These are phyloP conservation scores for Fusarium torreyae DNA, from an alignment of 2,329 filamentous ascomycete species.

Conservation along the genomic window DNA sequence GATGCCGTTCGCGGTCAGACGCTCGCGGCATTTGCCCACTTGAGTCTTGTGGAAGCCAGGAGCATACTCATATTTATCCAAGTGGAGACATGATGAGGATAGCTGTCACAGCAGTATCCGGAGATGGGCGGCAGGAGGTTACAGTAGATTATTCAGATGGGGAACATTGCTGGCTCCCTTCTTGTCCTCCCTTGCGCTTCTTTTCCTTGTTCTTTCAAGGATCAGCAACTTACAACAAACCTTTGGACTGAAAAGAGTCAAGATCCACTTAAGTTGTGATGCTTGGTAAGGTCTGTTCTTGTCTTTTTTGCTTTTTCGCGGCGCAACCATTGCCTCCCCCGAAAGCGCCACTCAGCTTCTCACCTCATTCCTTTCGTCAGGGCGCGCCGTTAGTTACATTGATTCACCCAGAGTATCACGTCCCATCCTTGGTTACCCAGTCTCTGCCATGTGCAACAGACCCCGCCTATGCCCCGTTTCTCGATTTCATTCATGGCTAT, in stretches of 20 bases:
- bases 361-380: constrained; percentile 47
- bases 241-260: constrained; percentile 39
- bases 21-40: constrained; percentile 40
- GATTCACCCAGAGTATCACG: constrained; percentile 36
- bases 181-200: constrained; percentile 38
- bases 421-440: constrained; percentile 29
- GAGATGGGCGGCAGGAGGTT: constrained; percentile 26
- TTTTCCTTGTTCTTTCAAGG: constrained; percentile 26
- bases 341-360: constrained; percentile 44
- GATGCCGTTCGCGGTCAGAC: constrained; percentile 19
- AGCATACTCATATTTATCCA: constrained; percentile 13
- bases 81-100: constrained; percentile 21
- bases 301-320: constrained; percentile 48
- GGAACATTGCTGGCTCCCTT: constrained; percentile 21
- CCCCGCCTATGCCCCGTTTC: constrained; percentile 40
- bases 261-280: constrained; percentile 38
- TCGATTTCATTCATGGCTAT: constrained; percentile 32
- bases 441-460: constrained; percentile 46
- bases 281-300: constrained; percentile 37
- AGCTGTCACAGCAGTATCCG: constrained; percentile 29
- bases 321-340: constrained; percentile 47
- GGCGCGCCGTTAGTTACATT: constrained; percentile 46
- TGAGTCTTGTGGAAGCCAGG: constrained; percentile 32
- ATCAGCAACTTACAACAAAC: constrained; percentile 39
- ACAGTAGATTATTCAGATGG: constrained; percentile 15